These are phyloP conservation scores for Udeniomyces megalosporus DNA, from an alignment of 768 basidiomycete species.

Conservation along the genomic window DNA sequence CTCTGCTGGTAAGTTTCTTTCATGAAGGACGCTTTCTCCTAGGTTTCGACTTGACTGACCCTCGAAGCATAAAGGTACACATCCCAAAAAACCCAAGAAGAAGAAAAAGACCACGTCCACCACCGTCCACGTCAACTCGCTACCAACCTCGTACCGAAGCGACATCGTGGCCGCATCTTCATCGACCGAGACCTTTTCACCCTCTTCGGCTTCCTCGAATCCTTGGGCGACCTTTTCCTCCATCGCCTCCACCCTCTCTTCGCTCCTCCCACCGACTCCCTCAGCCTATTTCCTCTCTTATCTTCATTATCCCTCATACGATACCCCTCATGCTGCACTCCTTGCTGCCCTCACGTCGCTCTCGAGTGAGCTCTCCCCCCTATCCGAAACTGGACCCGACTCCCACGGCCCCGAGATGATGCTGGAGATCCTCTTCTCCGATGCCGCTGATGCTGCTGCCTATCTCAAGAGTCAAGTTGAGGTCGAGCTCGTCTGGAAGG, in stretches of 20 bases:
- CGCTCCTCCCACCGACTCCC: not conserved
- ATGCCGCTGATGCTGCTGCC: not conserved
- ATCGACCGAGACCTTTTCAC: not conserved
- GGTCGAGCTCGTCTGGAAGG: slow-evolving; percentile 3
- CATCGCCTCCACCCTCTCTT: not conserved
- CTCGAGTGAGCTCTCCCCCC: not conserved
- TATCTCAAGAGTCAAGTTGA: not conserved
- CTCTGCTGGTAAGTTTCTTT: not conserved
- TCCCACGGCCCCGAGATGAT: not conserved
- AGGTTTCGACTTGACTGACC: too few species aligned
- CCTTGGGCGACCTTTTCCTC: slow-evolving; percentile 2
- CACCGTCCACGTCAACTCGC: not conserved
- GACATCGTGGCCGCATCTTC: not conserved
- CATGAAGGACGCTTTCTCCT: too few species aligned
- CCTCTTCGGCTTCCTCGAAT: not conserved
- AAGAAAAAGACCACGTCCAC: not conserved
- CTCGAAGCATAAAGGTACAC: not conserved
- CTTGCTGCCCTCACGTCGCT: not conserved
- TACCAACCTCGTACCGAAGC: not conserved
- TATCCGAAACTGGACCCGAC: not conserved
- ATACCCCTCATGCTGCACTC: not conserved
- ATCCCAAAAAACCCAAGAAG: not conserved
- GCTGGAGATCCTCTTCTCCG: slow-evolving; percentile 2
- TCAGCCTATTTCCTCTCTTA: not conserved
- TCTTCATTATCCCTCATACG: not conserved